These are phyloP conservation scores for Cyclotella kingstonii DNA, from an alignment of 108 stramenopile genomes.

Conservation along the genomic window DNA sequence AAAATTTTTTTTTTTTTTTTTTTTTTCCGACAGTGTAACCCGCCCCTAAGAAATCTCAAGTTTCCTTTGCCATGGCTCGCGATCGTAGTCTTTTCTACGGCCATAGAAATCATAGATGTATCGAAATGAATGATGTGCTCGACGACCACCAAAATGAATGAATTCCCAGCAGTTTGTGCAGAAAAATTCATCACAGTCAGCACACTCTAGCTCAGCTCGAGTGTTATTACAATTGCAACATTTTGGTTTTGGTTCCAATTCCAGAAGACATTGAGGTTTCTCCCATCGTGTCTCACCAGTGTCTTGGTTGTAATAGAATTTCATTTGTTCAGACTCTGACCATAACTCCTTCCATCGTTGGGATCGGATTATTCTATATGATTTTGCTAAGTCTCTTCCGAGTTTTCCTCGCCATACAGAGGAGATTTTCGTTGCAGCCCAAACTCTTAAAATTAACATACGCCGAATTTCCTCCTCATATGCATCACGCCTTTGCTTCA, in stretches of 20 bases:
- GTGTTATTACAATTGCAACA: conserved; percentile 67
- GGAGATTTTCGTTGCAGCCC: conserved; percentile 41
- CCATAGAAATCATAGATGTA: conserved; percentile 36
- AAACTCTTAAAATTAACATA: conserved; percentile 13
- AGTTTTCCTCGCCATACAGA: conserved; percentile 43
- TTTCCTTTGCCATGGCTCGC: conserved; percentile 8
- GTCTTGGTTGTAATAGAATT: conserved; percentile 78
- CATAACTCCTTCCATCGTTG: conserved; percentile 69
- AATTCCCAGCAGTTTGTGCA: conserved; percentile 52
- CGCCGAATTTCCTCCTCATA: conserved; percentile 32
- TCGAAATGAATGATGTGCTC: conserved; percentile 9
- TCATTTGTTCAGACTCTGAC: conserved; percentile 33
- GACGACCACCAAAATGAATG: conserved; percentile 26
- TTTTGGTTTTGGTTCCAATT: conserved; percentile 64
- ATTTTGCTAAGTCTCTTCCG: conserved; percentile 32
- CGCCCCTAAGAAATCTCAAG: neutral
- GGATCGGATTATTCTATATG: conserved; percentile 18
- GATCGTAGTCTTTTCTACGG: conserved; percentile 16
- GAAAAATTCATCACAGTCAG: conserved; percentile 66
- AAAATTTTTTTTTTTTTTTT: neutral
- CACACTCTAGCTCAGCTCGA: conserved; percentile 70
- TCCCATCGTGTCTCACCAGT: conserved; percentile 85
- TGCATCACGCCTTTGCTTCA: conserved; percentile 12
- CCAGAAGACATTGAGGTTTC: conserved; percentile 73
- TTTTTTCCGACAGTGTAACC: neutral